These are phyloP conservation scores for Silene latifolia DNA, from an alignment of 148 eudicot species.

Conservation along the genomic window DNA sequence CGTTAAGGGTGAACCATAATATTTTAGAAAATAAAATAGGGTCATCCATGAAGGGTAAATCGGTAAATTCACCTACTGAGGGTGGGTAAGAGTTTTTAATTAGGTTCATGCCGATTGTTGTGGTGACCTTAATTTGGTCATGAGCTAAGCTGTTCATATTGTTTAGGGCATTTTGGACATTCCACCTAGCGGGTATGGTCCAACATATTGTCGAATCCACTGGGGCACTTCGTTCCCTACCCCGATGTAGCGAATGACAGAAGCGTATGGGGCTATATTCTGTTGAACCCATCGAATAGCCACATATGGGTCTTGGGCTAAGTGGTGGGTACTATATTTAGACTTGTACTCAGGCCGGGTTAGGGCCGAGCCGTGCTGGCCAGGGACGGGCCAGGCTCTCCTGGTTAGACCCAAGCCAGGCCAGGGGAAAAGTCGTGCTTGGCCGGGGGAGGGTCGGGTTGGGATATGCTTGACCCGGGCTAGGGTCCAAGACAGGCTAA, in stretches of 20 bases:
- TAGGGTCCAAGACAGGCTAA: too few relatives aligned
- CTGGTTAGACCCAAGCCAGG: too few relatives aligned
- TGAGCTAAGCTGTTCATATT: conserved; percentile 15
- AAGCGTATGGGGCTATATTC: too few relatives aligned
- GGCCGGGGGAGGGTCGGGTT: too few relatives aligned
- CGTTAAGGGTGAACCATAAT: not conserved
- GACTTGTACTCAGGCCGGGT: too few relatives aligned
- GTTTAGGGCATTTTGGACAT: conserved; percentile 12
- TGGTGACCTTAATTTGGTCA: conserved; percentile 27
- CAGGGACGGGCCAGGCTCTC: too few relatives aligned
- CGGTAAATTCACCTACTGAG: not conserved
- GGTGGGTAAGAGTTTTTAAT: conserved; percentile 15
- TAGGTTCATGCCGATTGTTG: conserved; percentile 13
- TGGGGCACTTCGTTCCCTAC: conserved; percentile 16
- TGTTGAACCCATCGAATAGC: too few relatives aligned
- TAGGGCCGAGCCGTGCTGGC: too few relatives aligned
- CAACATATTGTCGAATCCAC: not conserved
- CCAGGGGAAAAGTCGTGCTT: too few relatives aligned
- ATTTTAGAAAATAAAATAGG: not conserved
- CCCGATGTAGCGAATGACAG: not conserved
- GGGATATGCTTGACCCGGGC: too few relatives aligned
- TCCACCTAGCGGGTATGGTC: conserved; percentile 12
- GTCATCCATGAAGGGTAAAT: not conserved
- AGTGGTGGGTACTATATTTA: too few relatives aligned
- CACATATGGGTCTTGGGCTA: too few relatives aligned